phyloP scores from a whole-genome alignment of 140 eudicot species.

The Bidens hawaiensis region DNA sequence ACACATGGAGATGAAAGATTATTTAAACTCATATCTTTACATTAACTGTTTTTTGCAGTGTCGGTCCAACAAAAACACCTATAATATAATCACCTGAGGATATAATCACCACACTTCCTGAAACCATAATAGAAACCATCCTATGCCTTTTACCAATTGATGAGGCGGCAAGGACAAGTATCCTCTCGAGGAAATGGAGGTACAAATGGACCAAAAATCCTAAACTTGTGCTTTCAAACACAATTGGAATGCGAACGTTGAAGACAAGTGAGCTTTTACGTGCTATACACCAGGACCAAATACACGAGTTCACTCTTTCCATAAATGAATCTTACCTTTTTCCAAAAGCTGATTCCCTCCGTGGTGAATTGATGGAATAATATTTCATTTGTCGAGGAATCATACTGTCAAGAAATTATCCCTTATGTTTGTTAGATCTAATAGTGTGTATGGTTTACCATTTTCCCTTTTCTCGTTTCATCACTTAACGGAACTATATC shows the following conservation, averaged over 20 bases:
- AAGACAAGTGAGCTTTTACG: neutral
- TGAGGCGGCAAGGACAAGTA: neutral
- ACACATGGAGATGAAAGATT: too few relatives aligned
- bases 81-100: too few relatives aligned
- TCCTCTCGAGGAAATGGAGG: neutral
- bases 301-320: neutral
- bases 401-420: slow-evolving; percentile 7
- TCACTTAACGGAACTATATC: slow-evolving; percentile 26
- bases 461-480: slow-evolving; percentile 4
- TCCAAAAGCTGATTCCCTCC: neutral
- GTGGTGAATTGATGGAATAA: slow-evolving; percentile 14
- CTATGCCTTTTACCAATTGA: neutral
- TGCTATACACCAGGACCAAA: neutral
- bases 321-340: neutral
- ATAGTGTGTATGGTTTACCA: neutral
- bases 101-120: neutral
- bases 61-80: neutral
- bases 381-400: slow-evolving; percentile 1
- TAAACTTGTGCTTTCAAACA: neutral
- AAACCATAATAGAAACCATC: too few relatives aligned
- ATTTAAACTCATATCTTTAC: neutral
- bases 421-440: neutral
- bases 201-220: neutral
- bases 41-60: neutral
- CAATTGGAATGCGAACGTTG: neutral